Evolutionary conservation across 371 early-diverging fungal species (phyloP).

Genomic region (Rhizopus arrhizus): DNA sequence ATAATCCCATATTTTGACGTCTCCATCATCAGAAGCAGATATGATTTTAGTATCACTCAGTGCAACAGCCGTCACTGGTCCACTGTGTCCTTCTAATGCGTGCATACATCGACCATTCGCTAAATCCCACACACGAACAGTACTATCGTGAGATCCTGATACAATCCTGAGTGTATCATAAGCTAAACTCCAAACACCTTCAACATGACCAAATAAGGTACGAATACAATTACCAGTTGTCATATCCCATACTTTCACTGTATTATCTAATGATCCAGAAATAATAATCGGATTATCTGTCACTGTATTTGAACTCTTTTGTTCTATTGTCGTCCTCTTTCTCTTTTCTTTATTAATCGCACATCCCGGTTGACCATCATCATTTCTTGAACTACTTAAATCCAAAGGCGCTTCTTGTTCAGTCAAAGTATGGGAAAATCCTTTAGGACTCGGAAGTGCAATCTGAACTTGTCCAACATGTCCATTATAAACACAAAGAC

Average conservation of each 20-base stretch:
- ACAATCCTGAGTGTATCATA: slow-evolving; percentile 91
- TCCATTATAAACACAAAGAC: slow-evolving; percentile 71
- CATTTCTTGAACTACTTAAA: neutral
- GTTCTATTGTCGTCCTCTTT: neutral
- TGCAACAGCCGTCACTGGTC: slow-evolving; percentile 76
- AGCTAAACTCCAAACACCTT: slow-evolving; percentile 89
- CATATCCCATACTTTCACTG: slow-evolving; percentile 87
- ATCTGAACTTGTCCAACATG: slow-evolving; percentile 84
- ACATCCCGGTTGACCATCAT: neutral
- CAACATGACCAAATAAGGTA: slow-evolving; percentile 88
- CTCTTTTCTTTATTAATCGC: neutral
- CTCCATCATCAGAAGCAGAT: slow-evolving; percentile 84
- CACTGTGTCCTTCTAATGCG: slow-evolving; percentile 69
- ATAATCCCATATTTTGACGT: slow-evolving; percentile 84
- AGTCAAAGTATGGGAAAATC: slow-evolving; percentile 45
- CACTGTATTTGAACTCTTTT: neutral
- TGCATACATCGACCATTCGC: slow-evolving; percentile 82
- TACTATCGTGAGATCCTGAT: slow-evolving; percentile 87
- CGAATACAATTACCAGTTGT: slow-evolving; percentile 77
- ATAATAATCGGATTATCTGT: slow-evolving; percentile 65
- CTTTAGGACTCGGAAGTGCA: slow-evolving; percentile 50
- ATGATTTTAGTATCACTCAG: slow-evolving; percentile 88
- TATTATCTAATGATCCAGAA: slow-evolving; percentile 88
- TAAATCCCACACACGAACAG: slow-evolving; percentile 93
- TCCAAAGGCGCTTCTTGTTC: neutral